phyloP scores from a whole-genome alignment of 176 grass and related monocot genomes.

The Alopecurus myosuroides region DNA sequence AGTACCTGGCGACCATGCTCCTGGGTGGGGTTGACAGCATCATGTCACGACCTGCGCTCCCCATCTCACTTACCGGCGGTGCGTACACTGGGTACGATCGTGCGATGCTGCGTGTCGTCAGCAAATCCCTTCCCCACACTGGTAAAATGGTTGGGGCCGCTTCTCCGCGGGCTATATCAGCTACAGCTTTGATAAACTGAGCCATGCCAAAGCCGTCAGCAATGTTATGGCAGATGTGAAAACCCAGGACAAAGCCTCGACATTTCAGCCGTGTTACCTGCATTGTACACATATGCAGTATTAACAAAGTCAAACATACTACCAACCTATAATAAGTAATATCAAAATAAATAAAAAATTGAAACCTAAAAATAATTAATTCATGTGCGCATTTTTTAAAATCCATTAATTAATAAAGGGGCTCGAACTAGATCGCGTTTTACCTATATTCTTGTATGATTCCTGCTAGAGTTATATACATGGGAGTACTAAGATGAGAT shows the following conservation, averaged over 20 bases:
- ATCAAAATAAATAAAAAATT: too few relatives aligned
- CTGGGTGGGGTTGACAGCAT: conserved; percentile 21
- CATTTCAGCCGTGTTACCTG: conserved; percentile 47
- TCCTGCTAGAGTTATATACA: too few relatives aligned
- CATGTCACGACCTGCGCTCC: background rate
- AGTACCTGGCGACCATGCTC: conserved; percentile 31
- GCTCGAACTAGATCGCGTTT: too few relatives aligned
- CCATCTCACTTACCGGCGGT: background rate
- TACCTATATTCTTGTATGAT: too few relatives aligned
- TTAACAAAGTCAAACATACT: background rate
- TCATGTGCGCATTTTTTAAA: too few relatives aligned
- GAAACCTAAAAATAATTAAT: too few relatives aligned
- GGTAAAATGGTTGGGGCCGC: conserved; percentile 16
- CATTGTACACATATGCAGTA: background rate
- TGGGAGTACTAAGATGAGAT: too few relatives aligned
- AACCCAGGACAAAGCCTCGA: conserved; percentile 37
- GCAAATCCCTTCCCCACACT: conserved; percentile 42
- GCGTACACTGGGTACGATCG: background rate
- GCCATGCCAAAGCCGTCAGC: conserved; percentile 47
- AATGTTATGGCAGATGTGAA: conserved; percentile 49
- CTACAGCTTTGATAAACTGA: conserved; percentile 32
- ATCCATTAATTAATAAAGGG: too few relatives aligned
- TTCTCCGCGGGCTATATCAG: conserved; percentile 35
- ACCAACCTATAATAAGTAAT: too few relatives aligned
- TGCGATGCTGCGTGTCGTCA: background rate